These are phyloP conservation scores for Fusarium goolgardi DNA, from an alignment of 2,329 filamentous ascomycete genomes.

Conservation along the genomic window DNA sequence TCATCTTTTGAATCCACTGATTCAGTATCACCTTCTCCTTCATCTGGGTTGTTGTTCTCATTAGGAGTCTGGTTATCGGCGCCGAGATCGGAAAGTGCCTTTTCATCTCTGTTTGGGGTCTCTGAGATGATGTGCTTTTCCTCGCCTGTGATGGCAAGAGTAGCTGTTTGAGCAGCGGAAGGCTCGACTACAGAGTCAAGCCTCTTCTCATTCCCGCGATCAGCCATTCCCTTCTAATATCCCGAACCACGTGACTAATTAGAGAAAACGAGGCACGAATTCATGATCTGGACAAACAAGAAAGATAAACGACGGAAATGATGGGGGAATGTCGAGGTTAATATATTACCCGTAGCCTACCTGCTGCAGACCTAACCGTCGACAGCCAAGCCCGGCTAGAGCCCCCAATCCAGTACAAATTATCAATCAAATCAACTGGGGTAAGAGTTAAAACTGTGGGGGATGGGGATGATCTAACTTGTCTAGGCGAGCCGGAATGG, in stretches of 20 bases:
- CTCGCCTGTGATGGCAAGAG: conserved; percentile 7
- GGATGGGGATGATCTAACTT: conserved; percentile 14
- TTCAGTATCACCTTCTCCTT: conserved; percentile 26
- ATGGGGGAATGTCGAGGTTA: conserved; percentile 27
- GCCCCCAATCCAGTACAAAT: conserved; percentile 27
- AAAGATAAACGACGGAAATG: conserved; percentile 8
- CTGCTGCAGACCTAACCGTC: conserved; percentile 2
- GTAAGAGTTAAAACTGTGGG: conserved; percentile 29
- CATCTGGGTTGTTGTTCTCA: not conserved
- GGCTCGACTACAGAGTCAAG: conserved; percentile 14
- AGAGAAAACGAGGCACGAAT: not conserved
- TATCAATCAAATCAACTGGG: conserved; percentile 30
- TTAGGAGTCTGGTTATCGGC: not conserved
- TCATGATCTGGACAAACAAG: not conserved
- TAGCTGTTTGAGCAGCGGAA: not conserved
- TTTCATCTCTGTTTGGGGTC: conserved; percentile 14
- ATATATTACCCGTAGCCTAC: conserved; percentile 23
- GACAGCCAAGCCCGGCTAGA: conserved; percentile 19
- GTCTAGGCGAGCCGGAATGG: conserved; percentile 20
- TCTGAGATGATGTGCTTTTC: conserved; percentile 14
- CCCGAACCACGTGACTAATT: not conserved
- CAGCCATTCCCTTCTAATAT: conserved; percentile 19
- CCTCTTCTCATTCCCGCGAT: conserved; percentile 24
- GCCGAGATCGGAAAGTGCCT: conserved; percentile 6
- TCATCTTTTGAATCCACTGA: conserved; percentile 42